Conservation (phyloP, 148 eudicot genomes). For the Euryodendron excelsum region DNA sequence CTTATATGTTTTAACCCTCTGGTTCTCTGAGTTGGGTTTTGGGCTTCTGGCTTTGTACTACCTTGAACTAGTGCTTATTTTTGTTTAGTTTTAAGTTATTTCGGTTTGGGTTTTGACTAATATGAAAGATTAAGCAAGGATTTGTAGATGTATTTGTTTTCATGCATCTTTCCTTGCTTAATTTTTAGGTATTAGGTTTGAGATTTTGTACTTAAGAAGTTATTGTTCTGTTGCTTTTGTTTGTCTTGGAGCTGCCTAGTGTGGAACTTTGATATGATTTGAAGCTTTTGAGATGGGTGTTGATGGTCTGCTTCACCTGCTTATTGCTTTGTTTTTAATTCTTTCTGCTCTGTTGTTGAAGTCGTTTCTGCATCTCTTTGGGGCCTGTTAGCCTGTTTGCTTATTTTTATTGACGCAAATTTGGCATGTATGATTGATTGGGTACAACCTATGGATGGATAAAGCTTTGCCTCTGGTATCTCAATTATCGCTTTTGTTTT, state of each 20-base stretch:
- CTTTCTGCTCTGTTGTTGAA: neutral
- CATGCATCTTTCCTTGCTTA: no score
- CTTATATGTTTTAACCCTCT: neutral
- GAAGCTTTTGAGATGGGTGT: slow-evolving; percentile 4
- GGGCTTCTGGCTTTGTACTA: neutral
- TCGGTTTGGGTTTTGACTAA: neutral
- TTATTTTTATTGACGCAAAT: neutral
- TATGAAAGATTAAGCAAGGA: neutral
- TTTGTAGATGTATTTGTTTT: neutral
- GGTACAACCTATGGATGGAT: neutral
- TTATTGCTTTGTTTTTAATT: neutral
- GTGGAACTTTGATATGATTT: no score
- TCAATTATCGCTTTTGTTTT: neutral
- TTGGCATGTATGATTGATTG: neutral
- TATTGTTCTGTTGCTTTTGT: no score
- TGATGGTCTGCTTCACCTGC: neutral
- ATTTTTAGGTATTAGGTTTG: no score
- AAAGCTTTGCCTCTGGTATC: neutral
- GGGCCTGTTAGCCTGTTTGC: neutral
- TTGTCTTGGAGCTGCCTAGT: no score
- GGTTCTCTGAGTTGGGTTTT: neutral
- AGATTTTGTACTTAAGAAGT: neutral
- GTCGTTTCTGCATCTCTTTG: neutral
- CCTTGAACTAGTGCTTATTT: neutral
- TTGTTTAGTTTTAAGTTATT: neutral